A percentile compares a stretch with the other conserved stretches of the same genome.
Evolutionary conservation across 306 rosid genomes (phyloP).

Genomic region (Prosopis cineraria): DNA sequence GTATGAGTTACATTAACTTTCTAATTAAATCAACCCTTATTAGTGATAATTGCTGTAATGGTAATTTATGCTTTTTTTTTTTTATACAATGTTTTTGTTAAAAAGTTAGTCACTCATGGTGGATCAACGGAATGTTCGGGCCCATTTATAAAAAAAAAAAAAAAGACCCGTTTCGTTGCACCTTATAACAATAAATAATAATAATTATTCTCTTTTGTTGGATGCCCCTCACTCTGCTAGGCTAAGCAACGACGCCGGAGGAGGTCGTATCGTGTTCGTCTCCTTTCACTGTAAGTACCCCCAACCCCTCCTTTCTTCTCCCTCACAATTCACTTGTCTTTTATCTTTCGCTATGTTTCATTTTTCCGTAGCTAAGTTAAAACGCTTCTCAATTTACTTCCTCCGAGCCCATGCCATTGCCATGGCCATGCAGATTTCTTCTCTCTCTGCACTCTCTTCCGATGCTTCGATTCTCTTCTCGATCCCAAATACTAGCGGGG

Average conservation of each 20-base stretch:
- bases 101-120: not conserved
- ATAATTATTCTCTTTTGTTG: not conserved
- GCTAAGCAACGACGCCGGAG: slow-evolving; percentile 25
- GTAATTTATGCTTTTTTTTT: no score
- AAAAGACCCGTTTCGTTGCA: not conserved
- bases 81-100: no score
- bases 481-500: not conserved
- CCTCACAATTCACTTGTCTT: not conserved
- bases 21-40: no score
- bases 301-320: not conserved
- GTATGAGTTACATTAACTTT: no score
- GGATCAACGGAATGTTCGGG: not conserved
- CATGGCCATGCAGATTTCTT: not conserved
- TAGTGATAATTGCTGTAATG: no score
- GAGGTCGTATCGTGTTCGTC: slow-evolving; percentile 16
- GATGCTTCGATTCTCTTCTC: not conserved
- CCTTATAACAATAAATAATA: not conserved
- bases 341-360: not conserved
- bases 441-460: not conserved
- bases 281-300: slow-evolving; percentile 15
- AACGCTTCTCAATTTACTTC: not conserved
- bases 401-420: not conserved
- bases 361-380: not conserved
- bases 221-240: slow-evolving; percentile 9
- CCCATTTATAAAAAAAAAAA: not conserved